Evolutionary conservation across 169 alveolate genomes (phyloP).

Genomic region (Babesia caballi): DNA sequence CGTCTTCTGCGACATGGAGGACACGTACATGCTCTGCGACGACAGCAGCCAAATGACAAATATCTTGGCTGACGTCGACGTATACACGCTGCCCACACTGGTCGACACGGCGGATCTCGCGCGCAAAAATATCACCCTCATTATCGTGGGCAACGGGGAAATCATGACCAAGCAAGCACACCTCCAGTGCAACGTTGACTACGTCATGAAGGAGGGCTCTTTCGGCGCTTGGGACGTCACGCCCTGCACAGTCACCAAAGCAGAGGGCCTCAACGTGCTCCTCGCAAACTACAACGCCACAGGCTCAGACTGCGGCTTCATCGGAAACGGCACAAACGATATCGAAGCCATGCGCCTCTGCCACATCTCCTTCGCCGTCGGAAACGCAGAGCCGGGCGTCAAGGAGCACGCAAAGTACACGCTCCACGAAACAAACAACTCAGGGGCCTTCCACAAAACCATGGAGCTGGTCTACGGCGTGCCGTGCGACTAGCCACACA

Average conservation of each 20-base stretch:
- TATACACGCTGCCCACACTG: conserved; percentile 11
- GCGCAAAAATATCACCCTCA: conserved; percentile 31
- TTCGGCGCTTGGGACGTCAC: conserved; percentile 35
- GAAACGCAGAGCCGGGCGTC: conserved; percentile 32
- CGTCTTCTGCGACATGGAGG: conserved; percentile 31
- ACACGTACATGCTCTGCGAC: conserved; percentile 24
- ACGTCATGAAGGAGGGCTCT: conserved; percentile 21
- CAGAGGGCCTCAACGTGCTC: conserved; percentile 39
- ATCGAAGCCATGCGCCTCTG: conserved; percentile 58
- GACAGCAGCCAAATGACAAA: background rate
- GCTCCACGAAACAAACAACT: conserved; percentile 21
- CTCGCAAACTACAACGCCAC: conserved; percentile 19
- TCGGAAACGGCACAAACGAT: conserved; percentile 63
- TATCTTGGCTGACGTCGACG: conserved; percentile 7
- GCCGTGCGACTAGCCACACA: background rate
- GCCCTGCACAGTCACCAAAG: conserved; percentile 35
- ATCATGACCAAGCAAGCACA: conserved; percentile 5
- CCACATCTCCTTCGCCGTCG: conserved; percentile 57
- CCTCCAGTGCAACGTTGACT: background rate
- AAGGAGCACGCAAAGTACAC: conserved; percentile 47
- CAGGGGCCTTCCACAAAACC: conserved; percentile 34
- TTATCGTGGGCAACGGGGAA: background rate
- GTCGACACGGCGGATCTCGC: conserved; percentile 7
- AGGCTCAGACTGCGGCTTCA: conserved; percentile 31
- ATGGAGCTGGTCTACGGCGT: conserved; percentile 48